These are phyloP conservation scores for Cercospora sp. DNA, from an alignment of 2,329 filamentous ascomycete species.

Conservation along the genomic window DNA sequence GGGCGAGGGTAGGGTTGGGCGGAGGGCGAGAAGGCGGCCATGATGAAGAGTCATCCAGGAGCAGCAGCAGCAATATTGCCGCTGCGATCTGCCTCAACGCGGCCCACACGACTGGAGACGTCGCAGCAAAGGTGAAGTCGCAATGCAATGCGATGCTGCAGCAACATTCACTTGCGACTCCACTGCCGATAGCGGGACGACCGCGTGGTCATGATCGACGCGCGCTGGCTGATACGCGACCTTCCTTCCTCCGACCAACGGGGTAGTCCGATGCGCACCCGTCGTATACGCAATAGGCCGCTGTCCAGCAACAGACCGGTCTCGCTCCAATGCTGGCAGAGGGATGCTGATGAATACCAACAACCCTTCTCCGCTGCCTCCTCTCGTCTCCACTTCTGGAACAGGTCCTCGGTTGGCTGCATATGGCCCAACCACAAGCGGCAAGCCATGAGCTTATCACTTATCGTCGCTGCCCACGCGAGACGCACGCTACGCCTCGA, in stretches of 20 bases:
- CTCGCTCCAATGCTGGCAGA: background rate
- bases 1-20: background rate
- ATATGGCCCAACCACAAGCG: background rate
- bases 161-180: constrained; percentile 9
- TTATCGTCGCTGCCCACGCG: constrained; percentile 4
- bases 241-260: background rate
- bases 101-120: constrained; percentile 7
- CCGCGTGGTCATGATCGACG: constrained; percentile 14
- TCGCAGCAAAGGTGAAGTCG: constrained; percentile 7
- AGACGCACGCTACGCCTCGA: background rate
- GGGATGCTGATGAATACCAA: background rate
- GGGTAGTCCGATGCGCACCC: constrained; percentile 11
- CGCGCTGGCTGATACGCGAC: constrained; percentile 3
- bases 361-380: background rate
- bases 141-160: constrained; percentile 12
- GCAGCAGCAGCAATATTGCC: background rate
- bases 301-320: background rate
- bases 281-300: background rate
- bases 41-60: background rate
- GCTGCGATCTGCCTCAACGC: constrained; percentile 3
- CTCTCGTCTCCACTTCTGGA: background rate
- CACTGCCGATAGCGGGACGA: constrained; percentile 20
- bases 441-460: background rate
- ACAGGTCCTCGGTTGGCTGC: background rate
- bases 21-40: constrained; percentile 5